Evolutionary conservation across 768 basidiomycete species (phyloP).

Genomic region (Agaricus blazei): DNA sequence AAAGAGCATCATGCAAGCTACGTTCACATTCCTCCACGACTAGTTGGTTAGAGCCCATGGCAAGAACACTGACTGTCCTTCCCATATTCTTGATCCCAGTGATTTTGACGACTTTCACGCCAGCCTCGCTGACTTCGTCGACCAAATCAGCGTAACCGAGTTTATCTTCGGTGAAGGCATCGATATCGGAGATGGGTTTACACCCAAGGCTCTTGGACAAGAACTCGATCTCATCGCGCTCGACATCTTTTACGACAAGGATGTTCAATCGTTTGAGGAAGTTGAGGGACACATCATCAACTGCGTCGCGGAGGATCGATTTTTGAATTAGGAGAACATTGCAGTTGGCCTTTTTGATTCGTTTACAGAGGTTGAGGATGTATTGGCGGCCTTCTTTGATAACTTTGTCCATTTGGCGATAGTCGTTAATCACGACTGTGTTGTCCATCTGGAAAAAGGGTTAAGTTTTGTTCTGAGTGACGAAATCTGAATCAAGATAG

Average conservation of each 20-base stretch:
- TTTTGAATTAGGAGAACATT: conserved; percentile 99
- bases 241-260: conserved; percentile 93
- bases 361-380: conserved; percentile 96
- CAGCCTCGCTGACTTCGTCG: conserved; percentile 79
- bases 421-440: conserved; percentile 98
- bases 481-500: conserved; percentile 6
- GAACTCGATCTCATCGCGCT: conserved; percentile 98
- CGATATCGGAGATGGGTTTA: conserved; percentile 96
- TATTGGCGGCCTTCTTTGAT: conserved; percentile 99
- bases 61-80: conserved; percentile 91
- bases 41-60: conserved; percentile 87
- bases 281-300: conserved; percentile 94
- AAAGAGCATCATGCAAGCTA: conserved; percentile 97
- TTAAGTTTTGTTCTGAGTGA: conserved; percentile 10
- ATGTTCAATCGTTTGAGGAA: conserved; percentile 98
- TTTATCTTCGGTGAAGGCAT: conserved; percentile 97
- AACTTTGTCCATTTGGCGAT: conserved; percentile 99
- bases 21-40: conserved; percentile 97
- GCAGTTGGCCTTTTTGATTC: conserved; percentile 99
- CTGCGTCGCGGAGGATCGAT: conserved; percentile 98
- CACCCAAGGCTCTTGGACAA: conserved; percentile 91
- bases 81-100: conserved; percentile 94
- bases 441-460: conserved; percentile 84
- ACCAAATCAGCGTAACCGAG: conserved; percentile 94
- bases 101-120: conserved; percentile 89